A percentile compares a stretch with the other conserved stretches of the same genome.
Evolutionary conservation across 352 stramenopile genomes (phyloP).

Genomic region (Globisporangium paddicum): DNA sequence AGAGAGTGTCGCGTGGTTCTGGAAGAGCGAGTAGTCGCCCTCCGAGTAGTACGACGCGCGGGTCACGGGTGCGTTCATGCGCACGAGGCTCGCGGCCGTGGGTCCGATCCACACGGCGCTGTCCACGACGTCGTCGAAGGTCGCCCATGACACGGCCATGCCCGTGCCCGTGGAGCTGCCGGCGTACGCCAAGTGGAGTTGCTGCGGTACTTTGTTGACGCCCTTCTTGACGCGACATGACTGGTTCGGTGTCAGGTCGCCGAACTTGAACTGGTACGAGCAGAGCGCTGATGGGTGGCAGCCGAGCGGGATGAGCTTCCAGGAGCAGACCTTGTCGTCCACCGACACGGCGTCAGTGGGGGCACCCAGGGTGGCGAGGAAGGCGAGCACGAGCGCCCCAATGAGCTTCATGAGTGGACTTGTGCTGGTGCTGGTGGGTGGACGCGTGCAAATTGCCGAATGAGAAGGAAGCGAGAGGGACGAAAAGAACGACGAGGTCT

Average conservation of each 20-base stretch:
- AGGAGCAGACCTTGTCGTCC: neutral
- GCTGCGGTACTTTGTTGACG: conserved; percentile 26
- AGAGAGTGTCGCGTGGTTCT: conserved; percentile 31
- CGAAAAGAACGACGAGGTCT: neutral
- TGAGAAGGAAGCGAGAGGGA: neutral
- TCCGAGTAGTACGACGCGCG: conserved; percentile 48
- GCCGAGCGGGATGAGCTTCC: neutral
- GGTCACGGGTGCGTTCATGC: conserved; percentile 19
- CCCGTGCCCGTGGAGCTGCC: conserved; percentile 35
- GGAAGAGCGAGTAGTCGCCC: conserved; percentile 35
- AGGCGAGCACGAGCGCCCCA: neutral
- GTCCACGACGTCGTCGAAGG: conserved; percentile 34
- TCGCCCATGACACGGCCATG: conserved; percentile 62
- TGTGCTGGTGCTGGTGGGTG: neutral
- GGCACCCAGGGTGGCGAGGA: neutral
- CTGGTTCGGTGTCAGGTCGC: conserved; percentile 39
- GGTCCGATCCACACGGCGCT: conserved; percentile 42
- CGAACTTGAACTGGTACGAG: conserved; percentile 32
- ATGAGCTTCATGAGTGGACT: neutral
- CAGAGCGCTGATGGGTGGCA: conserved; percentile 29
- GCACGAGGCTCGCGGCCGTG: conserved; percentile 21
- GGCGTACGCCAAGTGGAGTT: conserved; percentile 57
- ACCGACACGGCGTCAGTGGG: neutral
- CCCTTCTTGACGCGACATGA: conserved; percentile 28
- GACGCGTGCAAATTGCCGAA: neutral